Base-by-base conservation (phyloP, 345 rosid species). In the Salix purpurea region DNA sequence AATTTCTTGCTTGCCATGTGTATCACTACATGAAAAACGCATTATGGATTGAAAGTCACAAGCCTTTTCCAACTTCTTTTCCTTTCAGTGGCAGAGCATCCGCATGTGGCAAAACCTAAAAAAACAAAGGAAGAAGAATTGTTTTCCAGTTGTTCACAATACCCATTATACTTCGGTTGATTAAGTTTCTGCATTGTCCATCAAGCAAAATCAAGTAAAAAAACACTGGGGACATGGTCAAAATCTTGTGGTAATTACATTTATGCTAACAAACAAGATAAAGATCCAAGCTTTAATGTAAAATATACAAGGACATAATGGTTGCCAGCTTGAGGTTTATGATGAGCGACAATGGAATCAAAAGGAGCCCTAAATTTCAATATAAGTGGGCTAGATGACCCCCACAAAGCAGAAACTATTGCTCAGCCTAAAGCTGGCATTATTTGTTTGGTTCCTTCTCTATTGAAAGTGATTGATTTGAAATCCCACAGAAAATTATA, bases 381-480 rank as follows among this genome's bases (percentile, higher is more conserved):
- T 13, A 19, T 5, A 39, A 67, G 54, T 58, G 62, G 60, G 69
- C 42, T 72, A 46, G 39, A 48, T 82, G 88, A 77, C 87, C 84
- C 87, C 84, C 85, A 81, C 85, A 65, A 13, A n/a, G 67, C 13
- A 37, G 39, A 67, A 66, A 26, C 73, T 15, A 32, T 14, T 24
- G 46, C 1, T 28, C 15, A 52, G 74, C 73, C 78, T 28, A 65
- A 75, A 73, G 77, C 72, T 83, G 83, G 67, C 84, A 73, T 69
- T 80, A 78, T 80, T 66, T 24, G 79, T 78, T 26, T n/a, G 56
- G 74, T 85, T 76, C 67, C 75, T 77, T 82, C 79, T 78, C 75
- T 65, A 58, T 73, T 84, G 91, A 90, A 74, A 86, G 89, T 24
- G 95, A 87, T 82, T 50, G 84, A 70, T 80, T 72, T 85, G 91